phyloP scores from a whole-genome alignment of 2,329 filamentous ascomycete genomes.

The Seiridium cupressi region DNA sequence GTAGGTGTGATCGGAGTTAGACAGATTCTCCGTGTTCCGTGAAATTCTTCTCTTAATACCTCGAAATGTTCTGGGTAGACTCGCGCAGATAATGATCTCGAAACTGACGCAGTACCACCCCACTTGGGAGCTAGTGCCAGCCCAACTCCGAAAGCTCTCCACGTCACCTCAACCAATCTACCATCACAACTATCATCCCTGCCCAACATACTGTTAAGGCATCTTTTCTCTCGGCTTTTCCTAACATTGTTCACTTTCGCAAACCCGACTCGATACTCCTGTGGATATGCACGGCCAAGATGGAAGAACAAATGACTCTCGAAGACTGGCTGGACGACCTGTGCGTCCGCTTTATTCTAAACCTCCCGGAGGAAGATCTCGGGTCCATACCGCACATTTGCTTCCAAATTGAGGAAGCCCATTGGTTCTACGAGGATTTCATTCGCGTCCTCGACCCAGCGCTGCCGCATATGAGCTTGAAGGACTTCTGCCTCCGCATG shows the following conservation, averaged over 20 bases:
- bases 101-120: not conserved
- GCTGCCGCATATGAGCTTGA: constrained; percentile 81
- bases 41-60: no score
- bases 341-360: constrained; percentile 97
- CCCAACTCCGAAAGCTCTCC: not conserved
- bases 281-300: constrained; percentile 10
- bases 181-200: not conserved
- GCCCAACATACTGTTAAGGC: not conserved
- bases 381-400: constrained; percentile 90
- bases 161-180: not conserved
- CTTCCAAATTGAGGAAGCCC: constrained; percentile 97
- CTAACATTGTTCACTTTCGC: not conserved
- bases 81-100: no score
- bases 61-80: no score
- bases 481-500: constrained; percentile 83
- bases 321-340: constrained; percentile 80
- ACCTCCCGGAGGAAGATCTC: constrained; percentile 88
- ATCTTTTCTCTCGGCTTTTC: not conserved
- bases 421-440: constrained; percentile 99
- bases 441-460: constrained; percentile 84
- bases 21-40: no score
- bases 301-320: constrained; percentile 12
- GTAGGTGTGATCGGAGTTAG: no score
- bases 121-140: not conserved
- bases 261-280: not conserved